These are phyloP conservation scores for Bipolaris oryzae DNA, from an alignment of 2,329 filamentous ascomycete species.

Conservation along the genomic window DNA sequence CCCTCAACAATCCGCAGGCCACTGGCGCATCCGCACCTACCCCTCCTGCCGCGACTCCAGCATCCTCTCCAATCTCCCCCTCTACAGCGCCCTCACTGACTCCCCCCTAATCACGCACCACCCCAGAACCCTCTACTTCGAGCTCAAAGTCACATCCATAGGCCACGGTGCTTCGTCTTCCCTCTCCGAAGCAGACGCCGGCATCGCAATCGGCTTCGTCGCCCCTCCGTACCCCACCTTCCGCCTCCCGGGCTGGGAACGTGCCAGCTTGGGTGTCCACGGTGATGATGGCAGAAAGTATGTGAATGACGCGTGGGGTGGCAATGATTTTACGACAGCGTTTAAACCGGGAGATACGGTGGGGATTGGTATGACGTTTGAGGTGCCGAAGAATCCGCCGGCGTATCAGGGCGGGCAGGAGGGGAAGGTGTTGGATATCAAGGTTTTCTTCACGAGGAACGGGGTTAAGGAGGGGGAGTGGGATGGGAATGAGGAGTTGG, in stretches of 20 bases:
- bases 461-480: conserved; percentile 66
- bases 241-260: conserved; percentile 80
- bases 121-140: conserved; percentile 72
- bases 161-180: conserved; percentile 37
- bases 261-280: conserved; percentile 76
- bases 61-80: conserved; percentile 70
- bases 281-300: conserved; percentile 79
- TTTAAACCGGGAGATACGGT: conserved; percentile 71
- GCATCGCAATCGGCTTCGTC: conserved; percentile 71
- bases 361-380: conserved; percentile 73
- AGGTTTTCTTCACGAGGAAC: conserved; percentile 74
- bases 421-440: conserved; percentile 53
- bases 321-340: conserved; percentile 68
- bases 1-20: conserved; percentile 52
- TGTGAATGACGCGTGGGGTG: conserved; percentile 76
- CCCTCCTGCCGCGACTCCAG: conserved; percentile 62
- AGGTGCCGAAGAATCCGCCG: conserved; percentile 47
- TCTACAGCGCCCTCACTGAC: conserved; percentile 66
- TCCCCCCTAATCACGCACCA: conserved; percentile 62
- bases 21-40: conserved; percentile 54
- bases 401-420: conserved; percentile 37
- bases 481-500: conserved; percentile 77
- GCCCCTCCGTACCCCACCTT: conserved; percentile 79
- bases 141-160: conserved; percentile 63
- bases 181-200: conserved; percentile 54